Conservation (phyloP, 139 green algal genomes). For the Picochlorum costavermella region DNA sequence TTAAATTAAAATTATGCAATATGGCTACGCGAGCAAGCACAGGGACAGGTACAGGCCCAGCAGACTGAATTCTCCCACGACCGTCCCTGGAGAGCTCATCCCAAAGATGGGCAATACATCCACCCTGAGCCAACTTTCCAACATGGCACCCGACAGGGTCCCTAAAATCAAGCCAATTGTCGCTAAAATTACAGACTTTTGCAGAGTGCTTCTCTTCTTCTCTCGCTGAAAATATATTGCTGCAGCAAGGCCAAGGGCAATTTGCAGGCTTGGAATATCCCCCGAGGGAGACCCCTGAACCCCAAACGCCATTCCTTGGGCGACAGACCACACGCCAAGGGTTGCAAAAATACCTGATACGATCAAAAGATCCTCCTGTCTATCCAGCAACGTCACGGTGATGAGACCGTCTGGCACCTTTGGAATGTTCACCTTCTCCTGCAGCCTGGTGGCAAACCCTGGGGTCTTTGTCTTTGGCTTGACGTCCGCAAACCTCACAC, state of each 20-base stretch:
- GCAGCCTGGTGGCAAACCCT: background rate
- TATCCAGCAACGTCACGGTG: too few species aligned
- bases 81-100: constrained; percentile 55
- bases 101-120: constrained; percentile 77
- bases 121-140: constrained; percentile 73
- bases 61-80: constrained; percentile 53
- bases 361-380: constrained; percentile 7
- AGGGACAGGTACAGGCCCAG: constrained; percentile 4
- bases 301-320: constrained; percentile 30
- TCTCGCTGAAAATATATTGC: constrained; percentile 69
- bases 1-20: too few species aligned
- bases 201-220: constrained; percentile 55
- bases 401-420: background rate
- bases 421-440: constrained; percentile 1
- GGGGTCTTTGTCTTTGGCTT: background rate
- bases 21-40: constrained; percentile 16
- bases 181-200: constrained; percentile 38
- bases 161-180: constrained; percentile 51
- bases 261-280: constrained; percentile 65
- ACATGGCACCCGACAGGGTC: constrained; percentile 47
- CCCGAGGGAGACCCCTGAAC: constrained; percentile 15
- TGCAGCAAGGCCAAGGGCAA: constrained; percentile 58
- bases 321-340: constrained; percentile 37
- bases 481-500: constrained; percentile 4
- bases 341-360: constrained; percentile 34